phyloP scores from a whole-genome alignment of 1,284 basidiomycete genomes.

The Kwoniella shivajii region DNA sequence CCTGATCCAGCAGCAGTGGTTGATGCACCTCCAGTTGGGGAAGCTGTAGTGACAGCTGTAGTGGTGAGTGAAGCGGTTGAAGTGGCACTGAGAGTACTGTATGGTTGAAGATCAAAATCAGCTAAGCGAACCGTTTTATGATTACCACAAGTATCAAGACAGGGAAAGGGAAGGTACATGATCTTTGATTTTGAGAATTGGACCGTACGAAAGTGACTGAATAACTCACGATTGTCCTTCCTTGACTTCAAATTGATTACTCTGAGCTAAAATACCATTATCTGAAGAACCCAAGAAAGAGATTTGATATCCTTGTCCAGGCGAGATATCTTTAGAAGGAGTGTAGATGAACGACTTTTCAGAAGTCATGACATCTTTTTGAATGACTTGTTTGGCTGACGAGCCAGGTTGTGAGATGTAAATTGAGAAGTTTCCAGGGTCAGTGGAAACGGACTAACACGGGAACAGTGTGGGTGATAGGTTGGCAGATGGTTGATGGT shows the following conservation, averaged over 20 bases:
- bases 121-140: too few species aligned
- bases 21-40: conserved; percentile 4
- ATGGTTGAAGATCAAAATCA: not conserved
- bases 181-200: too few species aligned
- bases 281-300: conserved; percentile 27
- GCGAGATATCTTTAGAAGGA: conserved; percentile 21
- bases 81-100: conserved; percentile 7
- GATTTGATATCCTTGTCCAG: conserved; percentile 34
- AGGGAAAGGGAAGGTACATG: too few species aligned
- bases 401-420: conserved; percentile 33
- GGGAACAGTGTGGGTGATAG: conserved; percentile 2
- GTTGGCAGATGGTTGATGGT: not conserved
- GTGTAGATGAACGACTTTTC: conserved; percentile 41
- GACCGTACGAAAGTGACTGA: not conserved
- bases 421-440: conserved; percentile 42
- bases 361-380: conserved; percentile 33
- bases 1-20: not conserved
- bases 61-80: conserved; percentile 13
- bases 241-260: conserved; percentile 38
- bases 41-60: conserved; percentile 9
- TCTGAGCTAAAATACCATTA: conserved; percentile 47
- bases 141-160: too few species aligned
- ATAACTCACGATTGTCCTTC: conserved; percentile 28
- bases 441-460: conserved; percentile 40
- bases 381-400: conserved; percentile 31